Evolutionary conservation across 2,329 filamentous ascomycete species (phyloP), one percentile per base, ranked within the genome.

Genomic region (Laburnicola sp.): DNA sequence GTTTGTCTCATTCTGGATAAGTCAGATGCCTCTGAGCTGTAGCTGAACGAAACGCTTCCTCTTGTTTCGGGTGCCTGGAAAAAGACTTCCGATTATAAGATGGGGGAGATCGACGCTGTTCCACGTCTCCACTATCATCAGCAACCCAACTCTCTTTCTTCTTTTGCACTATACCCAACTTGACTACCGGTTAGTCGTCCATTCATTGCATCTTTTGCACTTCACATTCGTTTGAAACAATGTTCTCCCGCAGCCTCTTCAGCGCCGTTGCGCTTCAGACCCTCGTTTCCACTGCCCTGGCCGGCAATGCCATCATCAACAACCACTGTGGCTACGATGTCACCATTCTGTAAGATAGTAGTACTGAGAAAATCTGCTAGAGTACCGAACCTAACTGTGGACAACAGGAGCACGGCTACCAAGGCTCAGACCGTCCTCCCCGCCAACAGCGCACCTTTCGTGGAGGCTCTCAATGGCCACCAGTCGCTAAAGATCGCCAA

Each of bases 181-280:
- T 49, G 51, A 50, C 51, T 53, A 53, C 51, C 10, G 51, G 39
- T 44, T 53, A 50, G 51, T 53, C 51, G 51, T 53, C 51, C 51
- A 53, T 34, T 53, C 51, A 42, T 53, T 53, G 51, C 46, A 32
- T 42, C 36, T n/a, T 31, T 32, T 38, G 40, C 45, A 52, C 44
- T n/a, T n/a, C 43, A 40, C 31, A 30, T 25, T 51, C 36, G 23
- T 43, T 40, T 31, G 21, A 47, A 50, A 45, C 16, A 38, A 53
- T 53, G 51, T 45, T 53, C 31, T 40, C 41, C 27, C 46, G 42
- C 32, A 50, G 22, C 30, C 22, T 53, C 28, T 27, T 50, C 46
- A 40, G 45, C 50, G 51, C 51, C 35, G 32, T 48, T 9, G 51
- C 51, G 46, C 37, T 47, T 23, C 46, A 45, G 26, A 26, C 51